Base-by-base conservation (phyloP, 495 filamentous ascomycete genomes). In the Neurospora sp. region DNA sequence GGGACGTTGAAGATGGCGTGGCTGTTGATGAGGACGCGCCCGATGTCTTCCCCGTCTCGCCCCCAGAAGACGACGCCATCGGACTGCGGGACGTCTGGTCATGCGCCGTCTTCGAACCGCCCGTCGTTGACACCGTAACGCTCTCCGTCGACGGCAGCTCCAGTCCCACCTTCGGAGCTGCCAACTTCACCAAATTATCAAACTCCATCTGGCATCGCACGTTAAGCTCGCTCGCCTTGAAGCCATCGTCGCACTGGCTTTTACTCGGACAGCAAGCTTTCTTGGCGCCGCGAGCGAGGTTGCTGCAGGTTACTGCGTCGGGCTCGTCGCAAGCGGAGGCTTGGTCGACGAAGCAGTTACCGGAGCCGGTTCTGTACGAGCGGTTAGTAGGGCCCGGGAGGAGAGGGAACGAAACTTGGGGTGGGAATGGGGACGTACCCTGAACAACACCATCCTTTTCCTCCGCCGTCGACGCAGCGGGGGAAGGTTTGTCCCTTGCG, bases 331-430 rank as follows among this genome's bases (percentile, higher is more conserved):
- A 75, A 44, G n/a, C 48, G 12, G 73, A 76, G 38, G 42, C 16
- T 27, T 76, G 46, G 39, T 76, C 71, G 46, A 71, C 46, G 69
- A 39, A 71, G 66, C 70, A 75, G 20, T 72, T 72, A 39, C 54
- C 7, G 2, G 54, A 16, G 54, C 72, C 75, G 39, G 62, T 54
- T 44, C 42, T 38, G 35, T 59, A 39, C 18, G 16, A 44, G 41
- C 41, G 41, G 42, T 46, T 20, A 46, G 42, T 20, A n/a, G 42
- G 42, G 7, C 18, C 18, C 18, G 3, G 16, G 42, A 46, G 42
- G 42, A n/a, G 18, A n/a, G 8, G 18, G 3, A 20, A 0, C 18
- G 40, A 16, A 41, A 16, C 4, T 41, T 0, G 40, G 40, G 40
- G 40, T 41, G 46, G 46, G 46, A 23, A 23, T 18, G 5, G 40